Conservation (phyloP, 2,329 filamentous ascomycete genomes). For the Stromatinia cepivora region DNA sequence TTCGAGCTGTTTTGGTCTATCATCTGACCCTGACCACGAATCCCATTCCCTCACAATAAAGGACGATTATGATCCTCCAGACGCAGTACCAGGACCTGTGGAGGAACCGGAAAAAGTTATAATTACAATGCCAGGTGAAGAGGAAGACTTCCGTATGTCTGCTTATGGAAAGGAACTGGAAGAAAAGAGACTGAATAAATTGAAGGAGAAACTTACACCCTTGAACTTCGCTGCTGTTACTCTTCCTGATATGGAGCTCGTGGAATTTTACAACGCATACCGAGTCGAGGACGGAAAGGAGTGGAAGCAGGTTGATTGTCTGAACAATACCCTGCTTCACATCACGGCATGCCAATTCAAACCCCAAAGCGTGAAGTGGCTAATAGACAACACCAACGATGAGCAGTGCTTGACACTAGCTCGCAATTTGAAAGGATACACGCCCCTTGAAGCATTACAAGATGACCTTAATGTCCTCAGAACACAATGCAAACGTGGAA, state of each 20-base stretch:
- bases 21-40: conserved; percentile 35
- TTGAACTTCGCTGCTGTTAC: conserved; percentile 23
- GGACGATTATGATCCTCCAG: conserved; percentile 35
- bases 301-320: conserved; percentile 27
- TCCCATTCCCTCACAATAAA: conserved; percentile 29
- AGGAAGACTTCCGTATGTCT: conserved; percentile 18
- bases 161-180: conserved; percentile 25
- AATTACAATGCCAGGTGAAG: conserved; percentile 19
- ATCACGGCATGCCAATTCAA: conserved; percentile 27
- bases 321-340: conserved; percentile 30
- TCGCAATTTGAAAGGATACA: conserved; percentile 41
- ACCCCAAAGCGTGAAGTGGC: conserved; percentile 32
- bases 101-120: conserved; percentile 14
- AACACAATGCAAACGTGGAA: conserved; percentile 33
- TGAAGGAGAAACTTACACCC: conserved; percentile 1
- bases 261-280: conserved; percentile 23
- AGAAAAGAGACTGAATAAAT: conserved; percentile 16
- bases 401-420: conserved; percentile 26
- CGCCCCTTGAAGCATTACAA: conserved; percentile 41
- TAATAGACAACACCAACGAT: conserved; percentile 35
- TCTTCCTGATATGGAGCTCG: conserved; percentile 29
- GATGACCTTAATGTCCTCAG: conserved; percentile 28
- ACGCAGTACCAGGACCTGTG: background rate
- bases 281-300: background rate
- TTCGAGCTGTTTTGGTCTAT: conserved; percentile 40